Evolutionary conservation across 176 grass and related monocot genomes (phyloP), one percentile per base, ranked within the genome.

Genomic region (Avena atlantica): DNA sequence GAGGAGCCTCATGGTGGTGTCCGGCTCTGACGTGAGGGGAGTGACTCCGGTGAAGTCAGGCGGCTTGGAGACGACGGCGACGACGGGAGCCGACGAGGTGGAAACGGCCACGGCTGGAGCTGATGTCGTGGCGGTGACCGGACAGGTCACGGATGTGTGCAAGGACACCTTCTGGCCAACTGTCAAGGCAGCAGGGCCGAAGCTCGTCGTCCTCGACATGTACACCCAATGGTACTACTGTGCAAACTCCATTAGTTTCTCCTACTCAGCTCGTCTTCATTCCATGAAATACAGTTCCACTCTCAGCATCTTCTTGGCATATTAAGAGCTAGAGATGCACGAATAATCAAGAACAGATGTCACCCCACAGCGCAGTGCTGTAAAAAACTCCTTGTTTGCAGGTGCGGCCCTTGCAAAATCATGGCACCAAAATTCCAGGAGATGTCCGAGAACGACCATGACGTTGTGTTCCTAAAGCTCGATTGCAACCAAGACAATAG

Each of bases 81-180:
- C 87, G 1, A 78, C 86, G 34, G 82, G 65, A 17, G 50, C 67
- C 16, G 86, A 74, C 3, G 92, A 91, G 27, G 84, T 72, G 13
- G 88, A 53, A 76, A 19, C 24, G 14, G 7, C 73, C 23, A 10
- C 73, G 2, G 73, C 14, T 37, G 67, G 34, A 70, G 67, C 8
- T 20, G 87, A 79, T 15, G 92, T 91, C 27, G 84, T 77, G 21
- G 88, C 89, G 9, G 87, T 88, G 62, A 89, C 89, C 27, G 94
- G 97, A 15, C 77, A 92, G 81, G 97, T 99, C 42, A 97, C 92
- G 2, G 94, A 99, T 86, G 97, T 97, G 55, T 86, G 25, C 70
- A 99, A 99, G 86, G 94, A 99, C 62, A 99, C 92, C 44, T 99
- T 99, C 91, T 99, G 94, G 94, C 92, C 94, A 53, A 94, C 90